Base-by-base conservation (phyloP, 345 rosid genomes). In the Abelmoschus esculentus region DNA sequence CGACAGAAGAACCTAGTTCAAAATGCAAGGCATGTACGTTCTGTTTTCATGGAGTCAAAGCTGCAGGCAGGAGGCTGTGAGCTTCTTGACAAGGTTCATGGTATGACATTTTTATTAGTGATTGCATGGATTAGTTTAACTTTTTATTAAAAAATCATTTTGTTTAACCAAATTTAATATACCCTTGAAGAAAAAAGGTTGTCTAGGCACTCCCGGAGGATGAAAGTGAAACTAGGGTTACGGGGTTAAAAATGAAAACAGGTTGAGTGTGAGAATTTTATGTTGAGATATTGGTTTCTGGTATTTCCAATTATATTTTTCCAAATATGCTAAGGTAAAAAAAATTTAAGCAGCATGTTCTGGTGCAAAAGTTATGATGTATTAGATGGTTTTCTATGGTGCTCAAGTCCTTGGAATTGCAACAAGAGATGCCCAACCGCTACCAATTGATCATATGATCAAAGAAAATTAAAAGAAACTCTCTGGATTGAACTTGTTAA, bases 41-140 rank as follows among this genome's bases (percentile, higher is more conserved):
- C 89, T 32, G 84, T 84, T 47, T 80, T 77, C 70, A 73, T 83
- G 63, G 85, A 82, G 76, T 63, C 88, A 13, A 82, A 77, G 77
- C 72, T 77, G 65, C 77, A 63, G 19, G 44, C 72, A 44, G 83
- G 82, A 32, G 87, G 74, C 74, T 73, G 80, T 65, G 80, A 82
- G 70, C 83, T 84, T 75, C 83, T 78, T 63, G 92, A 85, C 69
- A 90, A 83, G 78, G 79, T 82, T 77, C 85, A 83, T 32, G 91
- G 95, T 90, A 87, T 66, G 42, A 1, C 15, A 15, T 7, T 57
- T 29, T 29, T 10, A 8, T 13, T 8, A 6, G 44, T 64, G 18
- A 6, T 22, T 44, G 7, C 19, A 26, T 46, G 14, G 5, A 5
- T 31, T 19, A 42, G 7, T 19, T 63, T 63, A 6, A 19, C 13